These are phyloP conservation scores for Debaryomyces sp. DNA, from an alignment of 1,139 yeast genomes.

Conservation along the genomic window DNA sequence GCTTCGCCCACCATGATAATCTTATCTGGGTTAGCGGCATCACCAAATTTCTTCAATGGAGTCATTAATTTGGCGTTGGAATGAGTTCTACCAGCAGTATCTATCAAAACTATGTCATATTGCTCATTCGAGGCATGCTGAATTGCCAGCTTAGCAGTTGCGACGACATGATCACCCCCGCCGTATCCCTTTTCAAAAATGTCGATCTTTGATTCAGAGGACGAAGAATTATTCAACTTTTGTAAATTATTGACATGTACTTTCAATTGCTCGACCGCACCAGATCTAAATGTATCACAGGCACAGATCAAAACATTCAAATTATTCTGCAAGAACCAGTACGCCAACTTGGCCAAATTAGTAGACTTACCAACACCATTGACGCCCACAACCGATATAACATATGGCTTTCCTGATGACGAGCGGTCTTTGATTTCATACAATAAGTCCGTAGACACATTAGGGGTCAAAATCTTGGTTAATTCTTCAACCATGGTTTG, in stretches of 20 bases:
- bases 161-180: conserved; percentile 89
- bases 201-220: conserved; percentile 62
- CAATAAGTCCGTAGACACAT: conserved; percentile 83
- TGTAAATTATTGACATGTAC: conserved; percentile 89
- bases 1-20: conserved; percentile 99
- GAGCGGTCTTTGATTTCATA: conserved; percentile 69
- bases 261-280: conserved; percentile 95
- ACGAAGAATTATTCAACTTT: conserved; percentile 38
- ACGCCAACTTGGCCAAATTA: conserved; percentile 89
- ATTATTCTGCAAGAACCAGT: conserved; percentile 91
- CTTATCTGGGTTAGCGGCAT: conserved; percentile 93
- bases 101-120: conserved; percentile 88
- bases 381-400: conserved; percentile 95
- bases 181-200: conserved; percentile 95
- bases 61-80: conserved; percentile 96
- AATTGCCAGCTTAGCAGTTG: conserved; percentile 93
- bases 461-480: conserved; percentile 85
- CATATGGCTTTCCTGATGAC: conserved; percentile 66
- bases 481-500: conserved; percentile 74
- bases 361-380: conserved; percentile 99
- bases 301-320: conserved; percentile 90
- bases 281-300: conserved; percentile 96
- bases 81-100: conserved; percentile 97
- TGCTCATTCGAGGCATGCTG: conserved; percentile 57
- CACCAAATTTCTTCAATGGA: conserved; percentile 92